phyloP scores from a whole-genome alignment of 306 rosid genomes.

The Cucumis sativus region DNA sequence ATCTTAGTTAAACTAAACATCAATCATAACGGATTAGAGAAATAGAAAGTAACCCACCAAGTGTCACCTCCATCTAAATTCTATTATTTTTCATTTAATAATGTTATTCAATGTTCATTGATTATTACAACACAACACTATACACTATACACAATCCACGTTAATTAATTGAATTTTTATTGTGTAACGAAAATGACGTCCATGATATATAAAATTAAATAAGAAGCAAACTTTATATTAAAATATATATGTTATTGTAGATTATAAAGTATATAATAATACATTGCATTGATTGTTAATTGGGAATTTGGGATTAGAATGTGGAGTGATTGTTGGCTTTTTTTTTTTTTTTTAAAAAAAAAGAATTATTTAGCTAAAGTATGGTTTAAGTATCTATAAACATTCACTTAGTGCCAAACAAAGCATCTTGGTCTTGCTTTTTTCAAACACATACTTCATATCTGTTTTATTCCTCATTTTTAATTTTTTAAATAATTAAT shows the following conservation, averaged over 20 bases:
- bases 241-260: background rate
- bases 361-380: background rate
- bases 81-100: background rate
- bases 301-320: background rate
- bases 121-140: background rate
- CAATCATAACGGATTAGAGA: background rate
- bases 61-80: background rate
- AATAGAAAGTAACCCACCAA: background rate
- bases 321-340: background rate
- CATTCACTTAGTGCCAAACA: background rate
- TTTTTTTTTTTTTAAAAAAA: background rate
- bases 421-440: background rate
- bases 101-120: background rate
- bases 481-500: background rate
- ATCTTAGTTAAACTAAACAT: no score
- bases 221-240: background rate
- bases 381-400: background rate
- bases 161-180: background rate
- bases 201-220: background rate
- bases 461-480: background rate
- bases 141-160: background rate
- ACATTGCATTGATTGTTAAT: background rate
- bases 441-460: background rate
- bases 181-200: background rate
- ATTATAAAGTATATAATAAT: background rate